Base-by-base conservation (phyloP, 2,329 filamentous ascomycete genomes). In the Boeremia lycopersici region DNA sequence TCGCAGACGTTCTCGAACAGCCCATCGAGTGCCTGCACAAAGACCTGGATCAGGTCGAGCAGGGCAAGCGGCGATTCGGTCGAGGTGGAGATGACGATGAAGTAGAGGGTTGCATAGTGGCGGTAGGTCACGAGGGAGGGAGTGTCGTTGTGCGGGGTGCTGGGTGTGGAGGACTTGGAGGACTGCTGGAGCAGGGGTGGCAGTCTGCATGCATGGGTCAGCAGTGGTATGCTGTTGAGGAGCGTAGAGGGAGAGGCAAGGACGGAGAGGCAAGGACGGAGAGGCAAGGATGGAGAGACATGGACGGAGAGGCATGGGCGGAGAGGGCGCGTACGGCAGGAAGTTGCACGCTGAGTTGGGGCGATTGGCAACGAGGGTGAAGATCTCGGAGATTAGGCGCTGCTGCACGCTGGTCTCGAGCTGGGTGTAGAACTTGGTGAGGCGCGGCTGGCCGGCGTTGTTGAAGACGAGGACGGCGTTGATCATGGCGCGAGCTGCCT, bases 381-480 rank as follows among this genome's bases (percentile, higher is more conserved):
- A 99, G 77, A 99, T 99, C 76, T 99, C 95, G 45, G 90, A 91
- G 64, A 99, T 96, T 54, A 99, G 87, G 38, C 93, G 90, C 79
- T 99, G 95, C 76, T 99, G 93, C 34, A 97, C 96, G 76, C 90
- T 91, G 19, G 95, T 98, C 78, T 99, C 95, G 64, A 99, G 86
- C 75, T 98, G 93, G 2, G 93, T 97, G 76, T 99, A 99, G 82
- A 99, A 99, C 72, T 98, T 98, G 68, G 93, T 98, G 74, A 99
- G 84, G 51, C 95, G 89, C 33, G 95, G 93, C 78, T 99, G 93
- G 61, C 95, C 95, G 68, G 93, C 91, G 80, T 96, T 96, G 73
- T 99, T 99, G 82, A 99, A 99, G 74, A 99, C 93, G 63, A 99
- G 83, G 59, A 99, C 93, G 29, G 96, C 95, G 82, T 96, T 99